These are phyloP conservation scores for Ensete glaucum DNA, from an alignment of 176 grass and related monocot species.

Conservation along the genomic window DNA sequence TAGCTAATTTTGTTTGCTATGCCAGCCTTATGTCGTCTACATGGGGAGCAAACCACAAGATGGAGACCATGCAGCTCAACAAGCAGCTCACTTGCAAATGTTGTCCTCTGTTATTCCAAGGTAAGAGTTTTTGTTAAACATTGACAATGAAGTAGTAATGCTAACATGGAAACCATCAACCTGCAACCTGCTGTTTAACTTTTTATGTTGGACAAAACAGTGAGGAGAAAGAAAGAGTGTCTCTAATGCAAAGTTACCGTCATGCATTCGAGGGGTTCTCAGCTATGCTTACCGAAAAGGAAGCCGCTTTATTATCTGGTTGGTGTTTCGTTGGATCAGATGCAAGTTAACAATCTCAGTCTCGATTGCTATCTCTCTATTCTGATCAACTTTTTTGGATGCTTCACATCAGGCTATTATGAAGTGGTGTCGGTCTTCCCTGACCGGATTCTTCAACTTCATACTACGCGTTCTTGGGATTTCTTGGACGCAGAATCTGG, in stretches of 20 bases:
- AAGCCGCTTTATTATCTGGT: constrained; percentile 76
- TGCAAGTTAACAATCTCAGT: not conserved
- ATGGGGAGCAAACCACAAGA: constrained; percentile 38
- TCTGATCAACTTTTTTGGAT: not conserved
- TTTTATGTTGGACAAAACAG: constrained; percentile 9
- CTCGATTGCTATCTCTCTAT: not conserved
- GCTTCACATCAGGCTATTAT: constrained; percentile 38
- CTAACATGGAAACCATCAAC: too few relatives aligned
- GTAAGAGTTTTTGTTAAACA: not conserved
- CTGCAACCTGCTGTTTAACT: not conserved
- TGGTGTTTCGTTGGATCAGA: not conserved
- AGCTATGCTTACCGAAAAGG: constrained; percentile 61
- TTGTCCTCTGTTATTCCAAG: constrained; percentile 57
- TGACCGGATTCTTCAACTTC: constrained; percentile 72
- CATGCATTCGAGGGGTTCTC: constrained; percentile 86
- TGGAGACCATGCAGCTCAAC: constrained; percentile 29
- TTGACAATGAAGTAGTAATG: not conserved
- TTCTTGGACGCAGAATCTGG: constrained; percentile 74
- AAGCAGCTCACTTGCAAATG: constrained; percentile 59
- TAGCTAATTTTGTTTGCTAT: not conserved
- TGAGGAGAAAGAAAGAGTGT: constrained; percentile 46
- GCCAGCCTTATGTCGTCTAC: constrained; percentile 91
- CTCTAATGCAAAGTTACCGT: constrained; percentile 75
- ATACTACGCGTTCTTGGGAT: constrained; percentile 97
- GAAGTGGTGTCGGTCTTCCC: constrained; percentile 76